Evolutionary conservation across 169 alveolate genomes (phyloP).

Genomic region (Plasmodium fragile): DNA sequence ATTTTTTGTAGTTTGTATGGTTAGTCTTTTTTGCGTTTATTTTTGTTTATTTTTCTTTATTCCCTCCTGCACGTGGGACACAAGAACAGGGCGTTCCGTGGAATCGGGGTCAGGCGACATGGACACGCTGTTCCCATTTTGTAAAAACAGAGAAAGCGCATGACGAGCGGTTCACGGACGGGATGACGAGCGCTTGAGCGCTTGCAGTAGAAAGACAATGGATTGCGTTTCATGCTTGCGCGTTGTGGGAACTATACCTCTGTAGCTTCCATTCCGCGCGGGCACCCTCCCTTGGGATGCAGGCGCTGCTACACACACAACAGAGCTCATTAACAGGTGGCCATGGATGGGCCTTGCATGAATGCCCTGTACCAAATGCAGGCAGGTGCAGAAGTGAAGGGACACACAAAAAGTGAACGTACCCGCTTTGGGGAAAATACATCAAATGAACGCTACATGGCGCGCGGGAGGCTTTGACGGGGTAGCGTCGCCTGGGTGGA

Average conservation of each 20-base stretch:
- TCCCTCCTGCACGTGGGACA: not conserved
- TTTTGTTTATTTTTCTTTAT: too few species aligned
- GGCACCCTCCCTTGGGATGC: not conserved
- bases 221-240: not conserved
- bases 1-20: not conserved
- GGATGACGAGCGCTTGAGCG: not conserved
- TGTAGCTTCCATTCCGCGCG: not conserved
- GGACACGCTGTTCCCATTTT: not conserved
- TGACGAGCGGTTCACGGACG: not conserved
- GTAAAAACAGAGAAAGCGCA: not conserved
- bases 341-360: not conserved
- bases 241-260: not conserved
- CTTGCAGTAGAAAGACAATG: not conserved
- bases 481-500: not conserved
- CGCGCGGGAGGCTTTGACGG: not conserved
- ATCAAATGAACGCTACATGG: not conserved
- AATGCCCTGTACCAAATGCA: not conserved
- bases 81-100: not conserved
- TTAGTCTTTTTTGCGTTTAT: too few species aligned
- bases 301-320: not conserved
- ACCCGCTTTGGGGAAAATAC: not conserved
- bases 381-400: not conserved
- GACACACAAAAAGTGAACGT: not conserved
- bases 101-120: not conserved
- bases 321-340: not conserved